These are phyloP conservation scores for barley (Hordeum vulgare) DNA, from an alignment of 176 grass and related monocot genomes.

Conservation along the genomic window DNA sequence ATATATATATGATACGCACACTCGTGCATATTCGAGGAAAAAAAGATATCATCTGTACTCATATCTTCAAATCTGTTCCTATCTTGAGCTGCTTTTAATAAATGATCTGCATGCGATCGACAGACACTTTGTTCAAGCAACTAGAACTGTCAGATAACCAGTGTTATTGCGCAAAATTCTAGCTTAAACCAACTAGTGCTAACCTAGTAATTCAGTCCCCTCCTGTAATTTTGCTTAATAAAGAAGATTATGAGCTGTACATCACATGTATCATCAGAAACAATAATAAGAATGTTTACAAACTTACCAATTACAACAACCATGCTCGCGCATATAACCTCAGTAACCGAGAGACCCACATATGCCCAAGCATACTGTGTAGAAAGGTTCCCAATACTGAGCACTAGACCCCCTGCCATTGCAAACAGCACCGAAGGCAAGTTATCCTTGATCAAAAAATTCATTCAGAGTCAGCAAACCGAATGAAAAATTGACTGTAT, in stretches of 20 bases:
- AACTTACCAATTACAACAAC: too few relatives aligned
- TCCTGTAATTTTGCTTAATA: neutral
- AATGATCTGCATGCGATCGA: neutral
- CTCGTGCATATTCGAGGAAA: too few relatives aligned
- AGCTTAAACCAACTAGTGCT: neutral
- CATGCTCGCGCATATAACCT: too few relatives aligned
- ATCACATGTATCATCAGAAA: too few relatives aligned
- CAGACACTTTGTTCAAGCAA: neutral
- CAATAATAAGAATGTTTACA: too few relatives aligned
- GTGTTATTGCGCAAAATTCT: neutral
- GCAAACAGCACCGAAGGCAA: slow-evolving; percentile 58
- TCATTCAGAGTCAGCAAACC: neutral
- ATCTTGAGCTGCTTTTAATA: neutral
- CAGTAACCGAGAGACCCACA: too few relatives aligned
- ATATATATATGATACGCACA: too few relatives aligned
- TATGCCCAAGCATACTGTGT: too few relatives aligned
- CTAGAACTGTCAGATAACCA: neutral
- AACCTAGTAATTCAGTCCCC: neutral
- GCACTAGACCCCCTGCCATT: slow-evolving; percentile 56
- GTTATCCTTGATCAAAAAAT: slow-evolving; percentile 40
- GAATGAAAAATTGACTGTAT: neutral
- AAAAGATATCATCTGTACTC: too few relatives aligned
- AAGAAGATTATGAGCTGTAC: neutral
- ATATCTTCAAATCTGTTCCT: neutral
- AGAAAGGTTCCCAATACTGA: too few relatives aligned